Evolutionary conservation across 352 stramenopile species (phyloP), one percentile per base, ranked within the genome.

Genomic region (Phytophthora niederhauseri): DNA sequence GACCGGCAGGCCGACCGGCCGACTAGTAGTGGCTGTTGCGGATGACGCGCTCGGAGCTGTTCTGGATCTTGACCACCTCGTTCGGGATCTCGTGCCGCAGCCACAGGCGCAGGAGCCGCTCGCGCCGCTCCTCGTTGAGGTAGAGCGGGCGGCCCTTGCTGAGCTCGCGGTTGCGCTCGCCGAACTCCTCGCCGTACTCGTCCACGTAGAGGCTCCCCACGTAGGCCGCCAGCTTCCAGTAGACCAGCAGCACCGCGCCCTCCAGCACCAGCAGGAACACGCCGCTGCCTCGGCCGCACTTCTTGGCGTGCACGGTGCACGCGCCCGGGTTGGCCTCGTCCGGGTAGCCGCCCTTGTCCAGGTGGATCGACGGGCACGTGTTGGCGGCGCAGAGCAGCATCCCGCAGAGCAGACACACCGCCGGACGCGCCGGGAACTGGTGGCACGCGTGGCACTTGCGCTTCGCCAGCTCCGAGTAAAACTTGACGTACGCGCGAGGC

Each of bases 131-230:
- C 24, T 78, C 72, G 62, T 95, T 91, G 20, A 96, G 64, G 61
- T 92, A 96, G 51, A 96, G 68, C 53, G 89, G 89, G 6, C 89
- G 85, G 1, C 89, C 89, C 28, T 94, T 94, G 73, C 85, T 93
- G 48, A 93, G 64, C 34, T 93, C 85, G 43, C 84, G 85, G 53
- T 94, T 93, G 50, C 84, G 83, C 53, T 96, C 89, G 36, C 89
- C 87, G 79, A 95, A 95, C 61, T 94, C 89, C 69, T 96, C 89
- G 30, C 89, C 89, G 66, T 96, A 95, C 69, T 94, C 89, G 69
- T 96, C 89, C 60, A 96, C 85, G 53, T 95, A 96, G 55, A 95
- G 63, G 59, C 87, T 95, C 36, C 83, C 81, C 4, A 94, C 87
- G 48, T 94, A 96, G 11, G 89, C 86, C 1, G 89, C 88, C 46